Conservation (phyloP, 2,329 filamentous ascomycete species). For the Hymenoscyphus repandus region DNA sequence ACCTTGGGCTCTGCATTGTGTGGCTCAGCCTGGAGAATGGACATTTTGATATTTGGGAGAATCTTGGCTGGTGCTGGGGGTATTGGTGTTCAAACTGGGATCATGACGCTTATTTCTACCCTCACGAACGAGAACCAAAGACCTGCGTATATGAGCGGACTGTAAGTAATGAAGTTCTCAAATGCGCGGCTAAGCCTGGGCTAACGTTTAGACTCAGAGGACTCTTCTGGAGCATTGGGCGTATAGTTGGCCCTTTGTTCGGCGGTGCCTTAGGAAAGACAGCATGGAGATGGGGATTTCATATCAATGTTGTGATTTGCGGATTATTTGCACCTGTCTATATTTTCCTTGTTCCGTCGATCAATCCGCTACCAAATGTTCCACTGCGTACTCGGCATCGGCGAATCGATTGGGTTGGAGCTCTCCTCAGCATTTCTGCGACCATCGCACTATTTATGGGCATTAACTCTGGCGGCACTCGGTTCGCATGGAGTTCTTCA, state of each 20-base stretch:
- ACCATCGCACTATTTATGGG: slow-evolving; percentile 25
- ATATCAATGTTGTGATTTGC: slow-evolving; percentile 47
- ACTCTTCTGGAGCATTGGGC: background rate
- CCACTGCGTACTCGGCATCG: slow-evolving; percentile 18
- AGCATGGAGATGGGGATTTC: slow-evolving; percentile 32
- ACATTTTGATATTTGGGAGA: background rate
- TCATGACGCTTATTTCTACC: background rate
- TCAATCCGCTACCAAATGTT: slow-evolving; percentile 22
- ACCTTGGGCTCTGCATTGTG: background rate
- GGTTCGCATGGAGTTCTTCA: slow-evolving; percentile 19
- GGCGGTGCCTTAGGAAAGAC: slow-evolving; percentile 30
- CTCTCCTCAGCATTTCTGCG: slow-evolving; percentile 25
- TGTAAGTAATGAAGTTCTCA: too few relatives aligned
- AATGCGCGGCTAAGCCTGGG: too few relatives aligned
- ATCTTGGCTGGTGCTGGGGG: background rate
- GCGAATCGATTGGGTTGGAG: slow-evolving; percentile 14
- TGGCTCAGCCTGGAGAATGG: background rate
- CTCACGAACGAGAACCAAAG: background rate
- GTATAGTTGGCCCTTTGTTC: slow-evolving; percentile 4
- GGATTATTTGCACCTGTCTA: slow-evolving; percentile 32
- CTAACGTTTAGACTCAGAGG: too few relatives aligned
- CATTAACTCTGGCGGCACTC: slow-evolving; percentile 25
- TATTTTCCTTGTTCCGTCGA: slow-evolving; percentile 38
- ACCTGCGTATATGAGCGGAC: background rate
- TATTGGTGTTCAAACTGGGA: background rate